Evolutionary conservation across 768 basidiomycete species (phyloP).

Genomic region (Suillus variegatus): DNA sequence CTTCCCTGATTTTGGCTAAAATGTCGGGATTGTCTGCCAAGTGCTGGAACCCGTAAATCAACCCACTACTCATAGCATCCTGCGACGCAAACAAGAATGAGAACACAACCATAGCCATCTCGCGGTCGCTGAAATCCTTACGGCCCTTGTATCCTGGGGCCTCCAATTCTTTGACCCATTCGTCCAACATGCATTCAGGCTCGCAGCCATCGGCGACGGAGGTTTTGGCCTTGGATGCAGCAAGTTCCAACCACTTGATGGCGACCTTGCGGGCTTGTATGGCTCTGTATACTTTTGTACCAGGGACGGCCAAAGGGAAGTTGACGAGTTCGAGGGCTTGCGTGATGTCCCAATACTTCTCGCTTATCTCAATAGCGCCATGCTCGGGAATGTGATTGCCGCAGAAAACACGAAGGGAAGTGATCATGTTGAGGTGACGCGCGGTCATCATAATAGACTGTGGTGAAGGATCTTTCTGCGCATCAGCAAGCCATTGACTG

Average conservation of each 20-base stretch:
- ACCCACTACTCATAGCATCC: constrained; percentile 97
- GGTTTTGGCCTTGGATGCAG: constrained; percentile 77
- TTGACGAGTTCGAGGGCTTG: constrained; percentile 96
- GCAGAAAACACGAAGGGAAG: constrained; percentile 94
- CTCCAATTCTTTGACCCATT: constrained; percentile 79
- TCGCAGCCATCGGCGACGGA: constrained; percentile 80
- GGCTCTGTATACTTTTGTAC: constrained; percentile 95
- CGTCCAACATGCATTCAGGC: constrained; percentile 89
- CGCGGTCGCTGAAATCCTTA: constrained; percentile 85
- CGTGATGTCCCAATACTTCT: constrained; percentile 97
- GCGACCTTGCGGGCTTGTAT: constrained; percentile 88
- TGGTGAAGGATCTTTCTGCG: constrained; percentile 46
- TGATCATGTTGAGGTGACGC: constrained; percentile 95
- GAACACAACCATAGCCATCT: constrained; percentile 97
- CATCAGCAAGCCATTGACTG: constrained; percentile 64
- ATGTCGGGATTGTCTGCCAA: constrained; percentile 91
- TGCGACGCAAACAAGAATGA: constrained; percentile 96
- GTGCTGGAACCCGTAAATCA: constrained; percentile 97
- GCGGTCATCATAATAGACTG: constrained; percentile 86
- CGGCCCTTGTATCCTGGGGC: constrained; percentile 71
- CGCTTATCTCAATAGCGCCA: constrained; percentile 78
- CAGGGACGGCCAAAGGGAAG: constrained; percentile 93
- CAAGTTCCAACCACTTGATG: constrained; percentile 75
- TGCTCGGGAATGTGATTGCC: constrained; percentile 85
- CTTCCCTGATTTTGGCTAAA: constrained; percentile 84